Evolutionary conservation across 768 basidiomycete species (phyloP), one percentile per base, ranked within the genome.

Genomic region (Chalciporus chontae): DNA sequence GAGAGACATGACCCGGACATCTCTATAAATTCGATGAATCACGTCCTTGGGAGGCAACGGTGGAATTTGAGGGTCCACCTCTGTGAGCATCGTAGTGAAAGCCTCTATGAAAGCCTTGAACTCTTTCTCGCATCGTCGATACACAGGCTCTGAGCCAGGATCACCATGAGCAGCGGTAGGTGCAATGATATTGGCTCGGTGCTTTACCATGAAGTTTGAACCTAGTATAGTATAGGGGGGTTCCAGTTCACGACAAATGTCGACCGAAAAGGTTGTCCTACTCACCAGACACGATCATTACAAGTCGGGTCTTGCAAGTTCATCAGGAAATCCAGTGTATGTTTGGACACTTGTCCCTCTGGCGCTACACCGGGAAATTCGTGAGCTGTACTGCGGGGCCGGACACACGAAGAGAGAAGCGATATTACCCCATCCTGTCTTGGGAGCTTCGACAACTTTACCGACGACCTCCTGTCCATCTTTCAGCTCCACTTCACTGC

Each of bases 11-110:
- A 39, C 32, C 43, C 55, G 26, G 17, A 88, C 90, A 65, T 97
- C 95, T 40, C 94, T 84, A 64, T 96, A 95, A 36, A 97, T 94
- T 14, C 95, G 77, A 66, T 98, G 90, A 48, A 90, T 83, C 19
- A 95, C 78, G 58, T 99, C 95, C 61, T 93, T 94, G 0, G 90
- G 81, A 0, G 96, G 96, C 2, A 98, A 73, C 8, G 80, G 83
- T 0, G 96, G 95, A 0, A 98, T 79, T 60, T 96, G 82, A 15
- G 80, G 71, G 65, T 99, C 95, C 1, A 81, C 83, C 40, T 84
- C 84, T 24, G 77, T 73, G 14, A 95, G 73, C 24, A 80, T 67
- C 10, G 80, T 73, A 1, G 86, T 86, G 61, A 94, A 82, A 0
- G 70, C 70, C 37, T 87, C 84, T 17, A 94, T 71, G 59, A 95